Conservation (phyloP, 2,329 filamentous ascomycete genomes). For the Cladorrhinum sp. region DNA sequence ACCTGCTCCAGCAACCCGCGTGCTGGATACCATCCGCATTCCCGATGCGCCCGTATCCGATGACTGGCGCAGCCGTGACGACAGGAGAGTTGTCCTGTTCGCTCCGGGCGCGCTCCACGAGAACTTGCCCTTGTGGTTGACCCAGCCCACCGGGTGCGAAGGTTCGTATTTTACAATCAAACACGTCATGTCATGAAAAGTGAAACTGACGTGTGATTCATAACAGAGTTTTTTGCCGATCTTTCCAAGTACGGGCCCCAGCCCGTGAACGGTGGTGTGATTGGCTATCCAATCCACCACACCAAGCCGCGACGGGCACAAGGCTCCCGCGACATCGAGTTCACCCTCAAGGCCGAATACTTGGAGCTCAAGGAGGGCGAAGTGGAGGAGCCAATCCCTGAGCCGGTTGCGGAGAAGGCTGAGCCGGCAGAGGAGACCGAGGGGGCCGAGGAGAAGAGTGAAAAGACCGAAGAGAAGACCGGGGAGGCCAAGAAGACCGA, state of each 20-base stretch:
- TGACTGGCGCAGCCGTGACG: conserved; percentile 31
- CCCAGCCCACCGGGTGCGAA: conserved; percentile 41
- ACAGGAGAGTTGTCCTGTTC: conserved; percentile 45
- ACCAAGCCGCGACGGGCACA: conserved; percentile 27
- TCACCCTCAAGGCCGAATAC: conserved; percentile 36
- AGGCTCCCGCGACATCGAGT: conserved; percentile 32
- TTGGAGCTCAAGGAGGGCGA: conserved; percentile 31
- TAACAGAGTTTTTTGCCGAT: conserved; percentile 25
- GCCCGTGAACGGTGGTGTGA: conserved; percentile 28
- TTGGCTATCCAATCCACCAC: conserved; percentile 33
- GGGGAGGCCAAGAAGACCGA: conserved; percentile 5
- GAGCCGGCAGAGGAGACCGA: conserved; percentile 1
- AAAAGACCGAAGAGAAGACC: not conserved
- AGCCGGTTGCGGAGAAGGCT: conserved; percentile 4
- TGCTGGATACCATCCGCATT: conserved; percentile 37
- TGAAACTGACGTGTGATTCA: not conserved
- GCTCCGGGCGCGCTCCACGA: conserved; percentile 51
- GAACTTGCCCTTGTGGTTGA: conserved; percentile 48
- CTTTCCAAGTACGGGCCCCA: conserved; percentile 29
- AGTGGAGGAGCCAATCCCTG: conserved; percentile 6
- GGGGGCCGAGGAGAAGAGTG: not conserved
- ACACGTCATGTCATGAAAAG: too few relatives aligned
- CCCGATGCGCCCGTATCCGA: conserved; percentile 28
- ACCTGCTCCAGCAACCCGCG: conserved; percentile 37
- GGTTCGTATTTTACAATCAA: conserved; percentile 32